phyloP scores from a whole-genome alignment of 371 early-diverging fungal species.

The Mortierella polycephala region DNA sequence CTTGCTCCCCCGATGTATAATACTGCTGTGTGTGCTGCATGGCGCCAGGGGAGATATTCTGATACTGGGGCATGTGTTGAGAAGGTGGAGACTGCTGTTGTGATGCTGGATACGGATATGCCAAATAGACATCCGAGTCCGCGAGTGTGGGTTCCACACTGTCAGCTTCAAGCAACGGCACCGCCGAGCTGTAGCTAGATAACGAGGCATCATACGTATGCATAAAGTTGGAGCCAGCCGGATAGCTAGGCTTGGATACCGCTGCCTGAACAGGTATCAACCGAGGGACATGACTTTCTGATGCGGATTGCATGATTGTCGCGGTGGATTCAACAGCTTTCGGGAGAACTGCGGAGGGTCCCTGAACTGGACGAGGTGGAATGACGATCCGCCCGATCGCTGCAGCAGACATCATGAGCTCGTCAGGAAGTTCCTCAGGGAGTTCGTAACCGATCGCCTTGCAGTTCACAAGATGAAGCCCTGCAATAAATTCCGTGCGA shows the following conservation, averaged over 20 bases:
- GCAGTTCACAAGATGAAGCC: conserved; percentile 43
- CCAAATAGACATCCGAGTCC: conserved; percentile 6
- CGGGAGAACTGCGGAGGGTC: conserved; percentile 24
- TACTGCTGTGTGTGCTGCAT: no score
- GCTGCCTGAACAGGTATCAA: neutral
- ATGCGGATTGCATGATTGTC: neutral
- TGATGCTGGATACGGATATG: conserved; percentile 14
- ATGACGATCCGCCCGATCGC: conserved; percentile 22
- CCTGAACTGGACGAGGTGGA: conserved; percentile 34
- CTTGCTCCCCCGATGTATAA: no score
- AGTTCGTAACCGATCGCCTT: conserved; percentile 29
- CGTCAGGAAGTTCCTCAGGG: conserved; percentile 41
- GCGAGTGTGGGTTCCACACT: neutral
- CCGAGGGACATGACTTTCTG: neutral
- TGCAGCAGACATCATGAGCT: conserved; percentile 48
- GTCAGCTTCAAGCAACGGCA: neutral
- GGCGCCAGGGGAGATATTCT: neutral
- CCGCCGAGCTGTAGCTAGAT: neutral
- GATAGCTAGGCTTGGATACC: neutral
- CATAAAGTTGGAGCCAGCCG: conserved; percentile 13
- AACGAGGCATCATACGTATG: conserved; percentile 5
- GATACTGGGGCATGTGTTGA: neutral
- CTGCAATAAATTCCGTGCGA: conserved; percentile 42
- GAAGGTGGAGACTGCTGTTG: neutral
- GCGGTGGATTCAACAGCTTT: neutral